Percentiles rank a stretch among this genome's conserved stretches.
Evolutionary conservation across 2,329 filamentous ascomycete species (phyloP).

Genomic region (Fusarium tanahbumbuense): DNA sequence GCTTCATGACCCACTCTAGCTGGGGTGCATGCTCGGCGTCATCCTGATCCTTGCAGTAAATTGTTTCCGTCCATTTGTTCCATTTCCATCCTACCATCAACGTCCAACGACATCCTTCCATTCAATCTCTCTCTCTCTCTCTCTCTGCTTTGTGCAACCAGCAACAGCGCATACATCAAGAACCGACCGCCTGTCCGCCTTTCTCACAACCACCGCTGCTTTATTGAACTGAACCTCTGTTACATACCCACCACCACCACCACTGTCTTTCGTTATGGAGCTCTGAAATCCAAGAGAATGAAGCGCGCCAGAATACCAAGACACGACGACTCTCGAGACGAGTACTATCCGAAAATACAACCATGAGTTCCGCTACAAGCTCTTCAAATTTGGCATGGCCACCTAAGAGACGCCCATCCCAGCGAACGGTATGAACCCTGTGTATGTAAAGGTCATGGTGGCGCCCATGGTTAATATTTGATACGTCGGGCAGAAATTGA

Average conservation of each 20-base stretch:
- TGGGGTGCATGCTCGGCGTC: constrained; percentile 28
- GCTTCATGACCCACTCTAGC: constrained; percentile 17
- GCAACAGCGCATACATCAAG: not conserved
- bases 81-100: not conserved
- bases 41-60: constrained; percentile 19
- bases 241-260: not conserved
- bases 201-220: not conserved
- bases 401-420: constrained; percentile 57
- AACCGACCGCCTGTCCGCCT: not conserved
- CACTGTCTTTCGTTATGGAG: constrained; percentile 29
- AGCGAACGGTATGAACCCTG: constrained; percentile 56
- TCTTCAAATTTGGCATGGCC: constrained; percentile 54
- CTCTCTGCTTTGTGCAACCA: constrained; percentile 7
- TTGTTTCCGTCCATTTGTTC: constrained; percentile 5
- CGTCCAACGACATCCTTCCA: not conserved
- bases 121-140: not conserved
- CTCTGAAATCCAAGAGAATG: constrained; percentile 40
- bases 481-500: constrained; percentile 69
- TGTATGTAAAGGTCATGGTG: not conserved
- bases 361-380: constrained; percentile 52
- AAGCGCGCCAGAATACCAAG: constrained; percentile 29
- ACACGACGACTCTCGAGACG: constrained; percentile 33
- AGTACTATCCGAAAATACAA: constrained; percentile 54
- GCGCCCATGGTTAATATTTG: constrained; percentile 5
- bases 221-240: not conserved